These are phyloP conservation scores for Nephelium lappaceum DNA, from an alignment of 345 rosid genomes.

Conservation along the genomic window DNA sequence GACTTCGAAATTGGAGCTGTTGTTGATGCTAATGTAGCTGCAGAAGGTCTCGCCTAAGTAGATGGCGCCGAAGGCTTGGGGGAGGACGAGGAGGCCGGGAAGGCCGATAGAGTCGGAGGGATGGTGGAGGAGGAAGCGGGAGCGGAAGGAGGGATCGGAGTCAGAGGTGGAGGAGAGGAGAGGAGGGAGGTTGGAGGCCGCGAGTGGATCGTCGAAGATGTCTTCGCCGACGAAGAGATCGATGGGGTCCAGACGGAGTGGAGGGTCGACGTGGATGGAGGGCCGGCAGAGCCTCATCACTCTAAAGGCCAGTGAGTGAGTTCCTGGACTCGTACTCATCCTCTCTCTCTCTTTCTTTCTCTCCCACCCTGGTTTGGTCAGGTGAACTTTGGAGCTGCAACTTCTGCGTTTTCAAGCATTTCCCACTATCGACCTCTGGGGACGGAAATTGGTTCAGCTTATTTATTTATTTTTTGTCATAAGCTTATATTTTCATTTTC, in stretches of 20 bases:
- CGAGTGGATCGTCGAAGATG: conserved; percentile 76
- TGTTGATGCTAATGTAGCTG: conserved; percentile 91
- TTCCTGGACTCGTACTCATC: conserved; percentile 66
- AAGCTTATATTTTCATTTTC: too few species aligned
- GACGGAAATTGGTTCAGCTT: too few species aligned
- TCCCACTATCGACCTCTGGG: too few species aligned
- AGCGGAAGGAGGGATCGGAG: conserved; percentile 76
- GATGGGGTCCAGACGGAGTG: conserved; percentile 77
- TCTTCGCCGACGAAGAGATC: conserved; percentile 96
- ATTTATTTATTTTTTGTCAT: too few species aligned
- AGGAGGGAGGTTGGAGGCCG: conserved; percentile 61
- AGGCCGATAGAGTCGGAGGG: conserved; percentile 86
- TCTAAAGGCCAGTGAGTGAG: conserved; percentile 94
- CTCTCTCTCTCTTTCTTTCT: neutral
- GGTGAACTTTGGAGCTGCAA: neutral
- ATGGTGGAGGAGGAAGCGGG: conserved; percentile 62
- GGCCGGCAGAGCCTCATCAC: conserved; percentile 98
- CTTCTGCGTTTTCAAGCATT: neutral
- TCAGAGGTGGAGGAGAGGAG: conserved; percentile 43
- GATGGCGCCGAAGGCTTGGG: conserved; percentile 96
- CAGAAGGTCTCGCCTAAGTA: conserved; percentile 94
- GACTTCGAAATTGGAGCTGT: conserved; percentile 82
- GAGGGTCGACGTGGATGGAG: conserved; percentile 80
- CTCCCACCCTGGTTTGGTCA: neutral
- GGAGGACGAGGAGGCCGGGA: conserved; percentile 95